Percentiles rank a stretch among this genome's conserved stretches.
Conservation (phyloP, 169 alveolate genomes). For the Condylostoma magnum region DNA sequence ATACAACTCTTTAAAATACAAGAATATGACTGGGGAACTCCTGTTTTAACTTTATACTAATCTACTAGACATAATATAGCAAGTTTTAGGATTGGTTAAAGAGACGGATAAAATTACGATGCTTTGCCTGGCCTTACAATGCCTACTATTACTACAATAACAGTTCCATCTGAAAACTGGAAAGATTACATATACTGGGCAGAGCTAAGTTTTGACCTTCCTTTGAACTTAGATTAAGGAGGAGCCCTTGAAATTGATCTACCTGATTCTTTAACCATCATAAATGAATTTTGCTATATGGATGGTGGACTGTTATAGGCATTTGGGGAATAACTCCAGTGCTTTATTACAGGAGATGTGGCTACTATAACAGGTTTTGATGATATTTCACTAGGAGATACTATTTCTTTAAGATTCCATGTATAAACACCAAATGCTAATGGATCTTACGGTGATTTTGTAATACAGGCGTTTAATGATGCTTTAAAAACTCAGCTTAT, state of each 20-base stretch:
- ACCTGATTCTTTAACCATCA: background rate
- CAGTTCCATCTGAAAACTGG: background rate
- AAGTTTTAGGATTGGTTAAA: too few species aligned
- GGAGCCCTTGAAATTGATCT: background rate
- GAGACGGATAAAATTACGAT: background rate
- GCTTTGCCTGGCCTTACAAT: background rate
- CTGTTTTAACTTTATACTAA: background rate
- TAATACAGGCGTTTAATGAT: slow-evolving; percentile 1
- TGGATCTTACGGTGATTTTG: background rate
- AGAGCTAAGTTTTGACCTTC: background rate
- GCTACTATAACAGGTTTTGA: background rate
- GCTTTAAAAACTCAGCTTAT: background rate
- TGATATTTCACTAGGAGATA: background rate
- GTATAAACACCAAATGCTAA: background rate
- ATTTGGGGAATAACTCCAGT: background rate
- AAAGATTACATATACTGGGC: background rate
- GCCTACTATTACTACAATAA: background rate
- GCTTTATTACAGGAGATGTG: background rate
- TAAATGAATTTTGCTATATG: background rate
- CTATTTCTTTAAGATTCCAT: background rate
- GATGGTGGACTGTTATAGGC: background rate
- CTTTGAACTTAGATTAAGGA: background rate
- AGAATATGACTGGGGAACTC: background rate
- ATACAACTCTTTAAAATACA: background rate
- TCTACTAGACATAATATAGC: background rate